These are phyloP conservation scores for Salvia sclarea DNA, from an alignment of 305 asterid genomes.

Conservation along the genomic window DNA sequence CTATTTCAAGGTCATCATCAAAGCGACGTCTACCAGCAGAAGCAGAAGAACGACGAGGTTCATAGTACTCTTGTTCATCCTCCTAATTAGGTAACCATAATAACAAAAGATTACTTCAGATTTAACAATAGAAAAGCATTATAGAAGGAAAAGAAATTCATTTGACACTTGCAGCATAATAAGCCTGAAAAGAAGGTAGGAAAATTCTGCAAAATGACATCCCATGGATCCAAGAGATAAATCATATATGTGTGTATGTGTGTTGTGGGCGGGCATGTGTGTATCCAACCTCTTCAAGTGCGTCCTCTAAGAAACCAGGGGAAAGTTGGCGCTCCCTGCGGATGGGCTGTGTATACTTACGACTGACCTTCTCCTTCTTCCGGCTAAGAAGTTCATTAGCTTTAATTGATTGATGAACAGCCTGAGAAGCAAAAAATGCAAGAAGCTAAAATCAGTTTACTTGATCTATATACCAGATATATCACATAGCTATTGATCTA, in stretches of 20 bases:
- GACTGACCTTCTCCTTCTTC: conserved; percentile 43
- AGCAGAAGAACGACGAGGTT: conserved; percentile 66
- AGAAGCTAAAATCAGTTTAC: conserved; percentile 24
- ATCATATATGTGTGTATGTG: background rate
- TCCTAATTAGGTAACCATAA: conserved; percentile 50
- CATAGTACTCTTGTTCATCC: conserved; percentile 72
- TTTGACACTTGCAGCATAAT: background rate
- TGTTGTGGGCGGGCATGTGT: too few relatives aligned
- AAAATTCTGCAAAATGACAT: background rate
- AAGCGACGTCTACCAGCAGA: conserved; percentile 75
- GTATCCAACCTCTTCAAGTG: conserved; percentile 76
- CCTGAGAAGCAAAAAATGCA: conserved; percentile 47
- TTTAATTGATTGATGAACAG: conserved; percentile 81
- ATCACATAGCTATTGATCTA: conserved; percentile 26
- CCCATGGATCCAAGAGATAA: background rate
- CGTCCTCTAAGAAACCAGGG: conserved; percentile 97
- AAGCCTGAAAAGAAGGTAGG: background rate
- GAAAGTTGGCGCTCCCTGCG: conserved; percentile 76
- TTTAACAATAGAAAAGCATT: background rate
- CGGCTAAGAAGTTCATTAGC: conserved; percentile 67
- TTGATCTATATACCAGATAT: conserved; percentile 16
- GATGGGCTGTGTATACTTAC: conserved; percentile 43
- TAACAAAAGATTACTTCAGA: background rate
- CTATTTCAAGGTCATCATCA: conserved; percentile 87
- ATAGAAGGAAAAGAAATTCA: conserved; percentile 1